phyloP scores from a whole-genome alignment of 2,329 filamentous ascomycete species.

The Aspergillus sp. region DNA sequence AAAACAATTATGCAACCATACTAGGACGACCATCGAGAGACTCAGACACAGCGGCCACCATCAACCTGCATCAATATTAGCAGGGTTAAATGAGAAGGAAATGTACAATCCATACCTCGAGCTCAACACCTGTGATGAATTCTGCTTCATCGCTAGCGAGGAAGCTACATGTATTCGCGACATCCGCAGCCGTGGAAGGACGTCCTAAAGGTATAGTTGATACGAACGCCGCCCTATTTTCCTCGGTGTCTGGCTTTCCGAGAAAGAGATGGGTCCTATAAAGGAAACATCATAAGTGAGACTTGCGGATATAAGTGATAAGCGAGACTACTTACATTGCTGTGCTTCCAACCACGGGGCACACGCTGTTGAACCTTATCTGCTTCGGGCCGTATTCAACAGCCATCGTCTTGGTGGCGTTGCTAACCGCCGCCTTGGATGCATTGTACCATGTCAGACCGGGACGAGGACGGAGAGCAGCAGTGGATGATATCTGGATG shows the following conservation, averaged over 20 bases:
- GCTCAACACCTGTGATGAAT: conserved; percentile 67
- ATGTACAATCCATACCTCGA: conserved; percentile 50
- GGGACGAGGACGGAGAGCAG: conserved; percentile 37
- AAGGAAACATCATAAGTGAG: not conserved
- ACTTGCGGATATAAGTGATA: too few relatives aligned
- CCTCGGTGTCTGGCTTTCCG: conserved; percentile 38
- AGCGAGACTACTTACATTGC: conserved; percentile 17
- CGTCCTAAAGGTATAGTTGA: conserved; percentile 39
- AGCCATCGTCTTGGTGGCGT: conserved; percentile 27
- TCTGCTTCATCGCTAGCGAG: conserved; percentile 67
- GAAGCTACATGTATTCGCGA: conserved; percentile 67
- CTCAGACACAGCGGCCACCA: conserved; percentile 21
- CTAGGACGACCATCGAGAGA: not conserved
- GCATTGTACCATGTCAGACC: conserved; percentile 46
- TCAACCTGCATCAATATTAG: conserved; percentile 16
- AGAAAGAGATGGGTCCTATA: conserved; percentile 59
- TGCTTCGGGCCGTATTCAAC: conserved; percentile 25
- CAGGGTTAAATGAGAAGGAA: not conserved
- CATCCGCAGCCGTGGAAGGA: conserved; percentile 49
- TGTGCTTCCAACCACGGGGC: conserved; percentile 25
- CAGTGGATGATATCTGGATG: conserved; percentile 43
- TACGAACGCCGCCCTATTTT: conserved; percentile 39
- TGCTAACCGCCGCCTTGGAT: conserved; percentile 41
- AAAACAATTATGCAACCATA: not conserved
- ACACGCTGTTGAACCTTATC: conserved; percentile 28